Evolutionary conservation across 2,329 filamentous ascomycete genomes (phyloP).

Genomic region (Claviceps monticola): DNA sequence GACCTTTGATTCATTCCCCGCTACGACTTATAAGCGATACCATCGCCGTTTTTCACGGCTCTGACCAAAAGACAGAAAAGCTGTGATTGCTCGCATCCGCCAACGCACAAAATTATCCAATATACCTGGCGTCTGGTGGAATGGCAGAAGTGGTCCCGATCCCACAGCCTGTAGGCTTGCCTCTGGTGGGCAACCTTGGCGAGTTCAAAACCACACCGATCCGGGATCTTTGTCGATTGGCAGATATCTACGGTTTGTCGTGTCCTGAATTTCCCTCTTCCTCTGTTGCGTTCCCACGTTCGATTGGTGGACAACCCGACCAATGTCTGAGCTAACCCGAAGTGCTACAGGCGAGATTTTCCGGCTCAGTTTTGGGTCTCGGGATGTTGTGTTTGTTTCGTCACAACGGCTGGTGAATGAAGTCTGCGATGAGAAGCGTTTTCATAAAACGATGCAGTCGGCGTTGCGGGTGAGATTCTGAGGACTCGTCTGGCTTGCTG

Average conservation of each 20-base stretch:
- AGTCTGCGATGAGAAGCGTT: conserved; percentile 51
- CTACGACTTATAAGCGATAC: too few relatives aligned
- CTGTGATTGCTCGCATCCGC: too few relatives aligned
- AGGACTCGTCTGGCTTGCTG: neutral
- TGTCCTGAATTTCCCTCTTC: neutral
- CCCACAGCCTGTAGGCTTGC: conserved; percentile 49
- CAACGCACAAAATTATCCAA: too few relatives aligned
- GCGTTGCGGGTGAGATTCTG: conserved; percentile 26
- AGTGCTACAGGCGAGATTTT: conserved; percentile 40
- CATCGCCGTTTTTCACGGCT: too few relatives aligned
- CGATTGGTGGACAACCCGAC: too few relatives aligned
- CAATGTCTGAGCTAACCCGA: too few relatives aligned
- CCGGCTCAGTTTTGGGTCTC: conserved; percentile 36
- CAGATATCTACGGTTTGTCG: conserved; percentile 48
- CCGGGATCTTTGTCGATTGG: conserved; percentile 39
- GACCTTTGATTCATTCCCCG: too few relatives aligned
- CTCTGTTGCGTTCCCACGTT: neutral
- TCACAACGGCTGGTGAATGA: conserved; percentile 47
- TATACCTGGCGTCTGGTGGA: neutral
- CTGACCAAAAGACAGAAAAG: too few relatives aligned
- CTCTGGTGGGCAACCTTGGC: conserved; percentile 50
- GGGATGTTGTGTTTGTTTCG: conserved; percentile 34
- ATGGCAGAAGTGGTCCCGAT: conserved; percentile 33
- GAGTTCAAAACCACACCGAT: conserved; percentile 49
- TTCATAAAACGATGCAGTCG: conserved; percentile 41